Evolutionary conservation across 768 basidiomycete genomes (phyloP).

Genomic region (Rhodotorula sphaerocarpa): DNA sequence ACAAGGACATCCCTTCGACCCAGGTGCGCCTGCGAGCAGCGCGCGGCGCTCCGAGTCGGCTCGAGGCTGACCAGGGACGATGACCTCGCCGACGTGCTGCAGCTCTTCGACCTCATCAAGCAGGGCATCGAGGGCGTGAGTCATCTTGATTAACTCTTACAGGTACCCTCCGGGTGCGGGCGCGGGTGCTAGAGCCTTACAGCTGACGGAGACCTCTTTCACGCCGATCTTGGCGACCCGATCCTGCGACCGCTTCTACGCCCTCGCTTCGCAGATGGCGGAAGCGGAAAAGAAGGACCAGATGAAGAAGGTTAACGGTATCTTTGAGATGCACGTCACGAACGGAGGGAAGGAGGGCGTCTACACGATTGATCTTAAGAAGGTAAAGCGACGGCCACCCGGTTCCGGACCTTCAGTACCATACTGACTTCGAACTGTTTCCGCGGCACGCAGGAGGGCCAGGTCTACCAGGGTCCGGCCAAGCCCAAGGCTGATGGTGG

Average conservation of each 20-base stretch:
- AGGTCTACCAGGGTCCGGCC: conserved; percentile 63
- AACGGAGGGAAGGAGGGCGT: conserved; percentile 69
- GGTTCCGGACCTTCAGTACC: neutral
- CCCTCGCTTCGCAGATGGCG: conserved; percentile 31
- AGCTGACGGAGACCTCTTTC: conserved; percentile 1
- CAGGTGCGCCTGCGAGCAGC: neutral
- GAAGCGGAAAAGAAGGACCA: conserved; percentile 43
- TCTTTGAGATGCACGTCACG: conserved; percentile 28
- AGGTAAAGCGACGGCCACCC: conserved; percentile 36
- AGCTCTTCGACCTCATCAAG: conserved; percentile 39
- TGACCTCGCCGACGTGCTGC: neutral
- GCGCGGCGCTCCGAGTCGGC: neutral
- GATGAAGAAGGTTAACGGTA: conserved; percentile 43
- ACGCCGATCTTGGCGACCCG: neutral
- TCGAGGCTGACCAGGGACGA: neutral
- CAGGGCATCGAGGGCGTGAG: conserved; percentile 37
- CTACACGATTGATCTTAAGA: conserved; percentile 94
- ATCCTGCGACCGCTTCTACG: neutral
- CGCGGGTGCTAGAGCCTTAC: too few species aligned
- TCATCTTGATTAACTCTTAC: too few species aligned
- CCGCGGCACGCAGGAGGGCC: conserved; percentile 49
- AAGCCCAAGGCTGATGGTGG: conserved; percentile 65
- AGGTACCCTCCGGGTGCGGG: fast-evolving
- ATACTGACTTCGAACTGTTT: too few species aligned
- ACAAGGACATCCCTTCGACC: conserved; percentile 18